These are phyloP conservation scores for Rugonectria rugulosa DNA, from an alignment of 2,329 filamentous ascomycete genomes.

Conservation along the genomic window DNA sequence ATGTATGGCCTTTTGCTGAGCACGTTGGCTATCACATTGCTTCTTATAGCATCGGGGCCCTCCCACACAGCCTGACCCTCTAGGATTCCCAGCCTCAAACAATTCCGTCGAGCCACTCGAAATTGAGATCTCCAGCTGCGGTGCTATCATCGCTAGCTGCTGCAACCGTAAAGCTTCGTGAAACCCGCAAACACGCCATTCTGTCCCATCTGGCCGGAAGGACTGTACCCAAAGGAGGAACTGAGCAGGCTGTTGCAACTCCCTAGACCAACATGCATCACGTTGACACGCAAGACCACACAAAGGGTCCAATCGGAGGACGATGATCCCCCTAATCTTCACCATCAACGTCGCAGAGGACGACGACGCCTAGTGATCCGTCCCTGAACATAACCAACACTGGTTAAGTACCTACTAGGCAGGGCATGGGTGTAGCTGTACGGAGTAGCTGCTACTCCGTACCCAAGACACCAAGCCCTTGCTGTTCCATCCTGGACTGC, in stretches of 20 bases:
- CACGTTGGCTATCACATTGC: not conserved
- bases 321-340: not conserved
- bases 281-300: slow-evolving; percentile 1
- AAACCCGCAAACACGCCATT: slow-evolving; percentile 13
- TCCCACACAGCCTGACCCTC: not conserved
- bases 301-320: slow-evolving; percentile 8
- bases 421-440: not conserved
- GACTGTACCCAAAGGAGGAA: not conserved
- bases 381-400: slow-evolving; percentile 2
- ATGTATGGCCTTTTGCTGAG: not conserved
- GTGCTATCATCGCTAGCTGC: not conserved
- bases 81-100: not conserved
- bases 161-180: slow-evolving; percentile 16
- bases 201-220: not conserved
- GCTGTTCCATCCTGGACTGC: not conserved
- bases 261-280: not conserved
- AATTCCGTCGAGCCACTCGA: slow-evolving; percentile 1
- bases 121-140: slow-evolving; percentile 16
- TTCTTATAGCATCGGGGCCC: slow-evolving; percentile 11
- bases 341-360: slow-evolving; percentile 9
- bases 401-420: not conserved
- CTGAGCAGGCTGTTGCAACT: not conserved
- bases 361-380: not conserved
- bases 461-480: not conserved
- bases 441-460: too few relatives aligned